Conservation (phyloP, 768 basidiomycete genomes). For the Lentinula detonsa region DNA sequence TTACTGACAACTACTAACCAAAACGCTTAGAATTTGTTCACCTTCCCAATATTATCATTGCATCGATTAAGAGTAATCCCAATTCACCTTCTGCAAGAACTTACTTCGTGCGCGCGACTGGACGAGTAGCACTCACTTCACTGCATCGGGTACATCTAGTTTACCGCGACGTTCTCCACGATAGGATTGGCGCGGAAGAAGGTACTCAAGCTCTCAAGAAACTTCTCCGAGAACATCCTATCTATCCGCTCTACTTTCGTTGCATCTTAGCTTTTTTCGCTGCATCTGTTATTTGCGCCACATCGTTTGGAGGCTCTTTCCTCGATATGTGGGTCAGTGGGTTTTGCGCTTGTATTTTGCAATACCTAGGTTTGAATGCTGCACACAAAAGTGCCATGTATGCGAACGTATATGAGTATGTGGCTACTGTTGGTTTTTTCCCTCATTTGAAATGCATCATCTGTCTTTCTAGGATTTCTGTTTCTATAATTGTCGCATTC, state of each 20-base stretch:
- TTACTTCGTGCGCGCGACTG: constrained; percentile 78
- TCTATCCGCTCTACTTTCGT: constrained; percentile 62
- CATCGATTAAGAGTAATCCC: constrained; percentile 75
- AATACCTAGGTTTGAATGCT: constrained; percentile 76
- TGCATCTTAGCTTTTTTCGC: constrained; percentile 73
- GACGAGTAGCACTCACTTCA: constrained; percentile 75
- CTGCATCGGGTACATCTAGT: constrained; percentile 78
- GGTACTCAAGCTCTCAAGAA: constrained; percentile 64
- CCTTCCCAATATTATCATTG: constrained; percentile 71
- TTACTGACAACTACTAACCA: neutral
- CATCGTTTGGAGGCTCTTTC: constrained; percentile 77
- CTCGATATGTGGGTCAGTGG: constrained; percentile 84
- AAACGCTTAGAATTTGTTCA: constrained; percentile 67
- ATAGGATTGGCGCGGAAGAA: constrained; percentile 66
- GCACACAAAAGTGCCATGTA: constrained; percentile 86
- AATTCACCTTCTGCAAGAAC: constrained; percentile 64
- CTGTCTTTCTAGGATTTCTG: constrained; percentile 56
- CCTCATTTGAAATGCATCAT: neutral
- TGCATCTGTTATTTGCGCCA: constrained; percentile 75
- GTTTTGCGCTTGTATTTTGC: constrained; percentile 58
- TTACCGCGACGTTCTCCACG: constrained; percentile 84
- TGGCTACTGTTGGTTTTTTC: neutral
- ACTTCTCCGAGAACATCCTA: constrained; percentile 56
- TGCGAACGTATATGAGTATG: constrained; percentile 91
- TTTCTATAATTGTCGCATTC: constrained; percentile 81